These are phyloP conservation scores for Trebouxia gelatinosa DNA, from an alignment of 163 green algal genomes.

Conservation along the genomic window DNA sequence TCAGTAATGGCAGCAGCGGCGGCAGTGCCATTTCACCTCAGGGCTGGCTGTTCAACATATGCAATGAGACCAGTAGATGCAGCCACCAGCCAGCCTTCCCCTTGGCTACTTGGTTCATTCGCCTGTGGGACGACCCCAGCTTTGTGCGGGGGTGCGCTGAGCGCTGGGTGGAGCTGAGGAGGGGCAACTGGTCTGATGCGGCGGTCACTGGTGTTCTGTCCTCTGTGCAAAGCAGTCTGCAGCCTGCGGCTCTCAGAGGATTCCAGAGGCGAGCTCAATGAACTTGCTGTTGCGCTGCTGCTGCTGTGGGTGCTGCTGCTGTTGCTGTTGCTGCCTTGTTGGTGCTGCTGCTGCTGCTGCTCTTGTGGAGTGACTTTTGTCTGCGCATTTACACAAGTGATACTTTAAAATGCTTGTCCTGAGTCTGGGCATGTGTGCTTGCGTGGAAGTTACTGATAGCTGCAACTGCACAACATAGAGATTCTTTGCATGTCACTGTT, in stretches of 20 bases:
- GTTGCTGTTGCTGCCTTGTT: not conserved
- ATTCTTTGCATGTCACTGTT: too few relatives aligned
- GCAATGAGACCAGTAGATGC: slow-evolving; percentile 18
- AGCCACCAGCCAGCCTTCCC: not conserved
- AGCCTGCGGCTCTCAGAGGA: too few relatives aligned
- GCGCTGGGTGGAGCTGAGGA: slow-evolving; percentile 4
- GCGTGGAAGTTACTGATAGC: too few relatives aligned
- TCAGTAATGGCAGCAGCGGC: slow-evolving; percentile 17
- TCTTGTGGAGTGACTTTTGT: too few relatives aligned
- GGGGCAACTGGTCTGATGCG: slow-evolving; percentile 9
- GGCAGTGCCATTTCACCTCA: slow-evolving; percentile 27
- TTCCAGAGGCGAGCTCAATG: too few relatives aligned
- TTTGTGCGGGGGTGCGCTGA: slow-evolving; percentile 5
- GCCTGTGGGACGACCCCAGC: slow-evolving; percentile 9
- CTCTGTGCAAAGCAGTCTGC: not conserved
- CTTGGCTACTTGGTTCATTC: slow-evolving; percentile 5
- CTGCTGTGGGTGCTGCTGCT: not conserved
- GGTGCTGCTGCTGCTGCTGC: too few relatives aligned
- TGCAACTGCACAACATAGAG: too few relatives aligned
- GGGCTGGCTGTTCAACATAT: slow-evolving; percentile 33
- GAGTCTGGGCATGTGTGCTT: too few relatives aligned
- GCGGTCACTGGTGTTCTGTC: not conserved
- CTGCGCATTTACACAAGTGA: too few relatives aligned
- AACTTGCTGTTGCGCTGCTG: not conserved
- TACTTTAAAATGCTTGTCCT: too few relatives aligned